Evolutionary conservation across 2,329 filamentous ascomycete genomes (phyloP).

Genomic region (Dactylellina drechsleri): DNA sequence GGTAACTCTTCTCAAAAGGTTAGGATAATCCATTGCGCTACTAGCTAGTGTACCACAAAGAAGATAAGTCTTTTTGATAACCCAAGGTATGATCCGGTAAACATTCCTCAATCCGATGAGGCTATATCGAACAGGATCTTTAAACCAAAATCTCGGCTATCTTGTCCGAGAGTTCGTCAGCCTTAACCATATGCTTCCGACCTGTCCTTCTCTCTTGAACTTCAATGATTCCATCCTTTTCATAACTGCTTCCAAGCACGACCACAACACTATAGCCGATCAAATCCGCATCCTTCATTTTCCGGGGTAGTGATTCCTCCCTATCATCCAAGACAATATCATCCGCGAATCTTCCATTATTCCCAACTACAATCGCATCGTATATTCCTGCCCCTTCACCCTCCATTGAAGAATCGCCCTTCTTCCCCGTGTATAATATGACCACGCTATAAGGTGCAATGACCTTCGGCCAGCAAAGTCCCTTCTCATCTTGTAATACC

Average conservation of each 20-base stretch:
- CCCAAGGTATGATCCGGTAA: too few species aligned
- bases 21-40: too few species aligned
- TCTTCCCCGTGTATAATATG: slow-evolving; percentile 69
- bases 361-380: slow-evolving; percentile 53
- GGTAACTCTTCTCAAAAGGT: slow-evolving; percentile 39
- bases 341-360: slow-evolving; percentile 29
- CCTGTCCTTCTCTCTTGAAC: slow-evolving; percentile 79
- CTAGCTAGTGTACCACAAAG: too few species aligned
- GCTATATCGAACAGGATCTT: not conserved
- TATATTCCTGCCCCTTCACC: slow-evolving; percentile 26
- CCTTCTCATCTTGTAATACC: slow-evolving; percentile 74
- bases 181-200: slow-evolving; percentile 69
- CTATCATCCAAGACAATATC: slow-evolving; percentile 82
- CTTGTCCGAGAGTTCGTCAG: slow-evolving; percentile 65
- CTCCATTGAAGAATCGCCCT: slow-evolving; percentile 68
- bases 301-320: slow-evolving; percentile 77
- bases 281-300: slow-evolving; percentile 87
- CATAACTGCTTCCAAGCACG: slow-evolving; percentile 79
- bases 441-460: slow-evolving; percentile 86
- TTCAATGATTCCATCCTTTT: slow-evolving; percentile 70
- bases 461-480: slow-evolving; percentile 85
- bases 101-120: not conserved
- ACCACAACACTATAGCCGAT: slow-evolving; percentile 87
- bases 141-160: slow-evolving; percentile 28
- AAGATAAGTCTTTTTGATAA: too few species aligned